Evolutionary conservation across 1,139 yeast genomes (phyloP).

Genomic region (Hanseniaspora sp.): DNA sequence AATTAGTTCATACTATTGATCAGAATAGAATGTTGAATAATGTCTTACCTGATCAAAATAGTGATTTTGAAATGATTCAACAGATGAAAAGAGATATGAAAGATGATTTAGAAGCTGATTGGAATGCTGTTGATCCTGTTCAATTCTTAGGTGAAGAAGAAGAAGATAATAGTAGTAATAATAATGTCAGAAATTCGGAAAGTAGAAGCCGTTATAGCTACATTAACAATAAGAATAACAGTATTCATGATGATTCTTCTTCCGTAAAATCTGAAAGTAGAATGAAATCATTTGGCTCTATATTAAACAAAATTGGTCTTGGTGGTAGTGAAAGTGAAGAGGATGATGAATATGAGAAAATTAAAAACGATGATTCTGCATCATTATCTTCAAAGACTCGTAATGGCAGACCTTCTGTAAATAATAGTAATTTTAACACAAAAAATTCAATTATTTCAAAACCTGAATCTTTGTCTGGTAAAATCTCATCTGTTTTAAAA

Average conservation of each 20-base stretch:
- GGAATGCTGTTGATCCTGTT: conserved; percentile 15
- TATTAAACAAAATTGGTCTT: neutral
- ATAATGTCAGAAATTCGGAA: neutral
- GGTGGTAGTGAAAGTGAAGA: neutral
- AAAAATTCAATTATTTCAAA: neutral
- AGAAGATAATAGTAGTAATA: neutral
- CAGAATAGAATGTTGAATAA: conserved; percentile 9
- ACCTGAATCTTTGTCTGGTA: conserved; percentile 7
- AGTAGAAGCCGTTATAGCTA: too few relatives aligned
- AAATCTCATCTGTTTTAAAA: conserved; percentile 11
- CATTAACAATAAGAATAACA: too few relatives aligned
- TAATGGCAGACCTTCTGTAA: neutral
- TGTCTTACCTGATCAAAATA: conserved; percentile 8
- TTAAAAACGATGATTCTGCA: neutral
- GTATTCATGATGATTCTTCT: neutral
- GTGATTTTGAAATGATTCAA: conserved; percentile 15
- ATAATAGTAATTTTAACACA: neutral
- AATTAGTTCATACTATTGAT: conserved; percentile 8
- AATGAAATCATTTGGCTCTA: neutral
- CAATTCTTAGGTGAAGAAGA: conserved; percentile 9
- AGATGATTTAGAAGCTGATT: conserved; percentile 15
- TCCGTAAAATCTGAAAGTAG: neutral
- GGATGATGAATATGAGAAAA: neutral
- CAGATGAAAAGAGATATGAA: conserved; percentile 15
- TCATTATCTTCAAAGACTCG: neutral